A percentile compares a stretch with the other conserved stretches of the same genome.
phyloP scores from a whole-genome alignment of 139 green algal genomes.

The Trebouxia sp. region DNA sequence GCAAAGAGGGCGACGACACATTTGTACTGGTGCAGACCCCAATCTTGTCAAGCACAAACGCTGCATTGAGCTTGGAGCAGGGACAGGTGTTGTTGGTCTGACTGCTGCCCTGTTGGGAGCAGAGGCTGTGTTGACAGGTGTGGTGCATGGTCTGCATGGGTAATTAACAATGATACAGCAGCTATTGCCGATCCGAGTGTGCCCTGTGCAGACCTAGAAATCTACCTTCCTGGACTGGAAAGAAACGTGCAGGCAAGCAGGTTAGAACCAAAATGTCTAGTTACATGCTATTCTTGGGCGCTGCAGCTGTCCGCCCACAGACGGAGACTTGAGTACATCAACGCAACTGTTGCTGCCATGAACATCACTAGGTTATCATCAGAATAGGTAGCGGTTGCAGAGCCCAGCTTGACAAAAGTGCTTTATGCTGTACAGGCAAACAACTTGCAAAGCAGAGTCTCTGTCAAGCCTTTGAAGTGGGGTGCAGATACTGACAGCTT shows the following conservation, averaged over 20 bases:
- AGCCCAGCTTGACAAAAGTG: neutral
- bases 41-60: constrained; percentile 30
- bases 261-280: too few species aligned
- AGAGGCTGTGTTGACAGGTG: constrained; percentile 10
- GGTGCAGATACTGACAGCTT: neutral
- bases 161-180: too few species aligned
- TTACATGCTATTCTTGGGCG: too few species aligned
- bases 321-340: too few species aligned
- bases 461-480: neutral
- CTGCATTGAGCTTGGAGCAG: constrained; percentile 50
- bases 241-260: constrained; percentile 38
- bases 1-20: neutral
- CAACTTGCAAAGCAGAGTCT: neutral
- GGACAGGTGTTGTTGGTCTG: constrained; percentile 43
- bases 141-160: neutral
- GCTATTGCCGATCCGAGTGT: too few species aligned
- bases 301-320: too few species aligned
- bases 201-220: constrained; percentile 44
- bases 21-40: neutral
- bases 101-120: constrained; percentile 42
- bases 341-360: too few species aligned
- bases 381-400: neutral
- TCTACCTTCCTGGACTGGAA: constrained; percentile 43
- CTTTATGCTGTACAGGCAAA: neutral
- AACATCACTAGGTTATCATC: too few species aligned